Evolutionary conservation across 352 stramenopile genomes (phyloP), one percentile per base, ranked within the genome.

Genomic region (Phytophthora podocarpi): DNA sequence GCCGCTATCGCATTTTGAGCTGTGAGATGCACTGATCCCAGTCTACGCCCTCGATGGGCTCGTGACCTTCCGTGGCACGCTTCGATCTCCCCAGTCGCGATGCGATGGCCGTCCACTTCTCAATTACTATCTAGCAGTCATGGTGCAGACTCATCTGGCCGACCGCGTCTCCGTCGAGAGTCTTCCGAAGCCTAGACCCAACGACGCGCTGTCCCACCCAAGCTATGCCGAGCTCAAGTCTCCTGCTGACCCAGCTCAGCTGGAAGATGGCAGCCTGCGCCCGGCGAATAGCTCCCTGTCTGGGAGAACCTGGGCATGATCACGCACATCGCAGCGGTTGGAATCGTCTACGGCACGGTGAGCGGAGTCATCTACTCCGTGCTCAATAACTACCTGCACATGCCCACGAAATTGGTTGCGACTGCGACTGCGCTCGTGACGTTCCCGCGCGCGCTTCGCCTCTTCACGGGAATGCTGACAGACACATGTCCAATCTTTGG

Each of bases 401-500:
- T 85, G 70, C 75, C 74, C 4, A 72, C 67, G 0, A 83, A 64
- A 12, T 37, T 82, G 5, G 63, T 74, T 11, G 63, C 78, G 1
- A 80, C 78, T 2, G 76, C 75, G 7, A 69, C 62, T n/a, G 76
- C 67, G 26, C 54, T 87, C 21, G 70, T 85, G 18, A 55, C 53
- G n/a, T 62, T 83, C 28, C 74, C 76, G 4, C 74, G 76, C 9
- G 64, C 71, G 5, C 76, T 85, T 34, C 75, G 75, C 1, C 31
- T 82, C 26, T 71, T 94, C 20, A 81, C 84, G 39, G 85, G 77
- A 27, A 75, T 95, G 37, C 40, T 95, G 5, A 82, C 70, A 1
- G 88, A 96, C 62, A 85, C 72, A 39, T 72, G 79, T 27, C 88
- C 88, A 13, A 89, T 96, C 56, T 80, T 74, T 48, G 82, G 85